Conservation (phyloP, 2,329 filamentous ascomycete species). For the Aureobasidium sp. region DNA sequence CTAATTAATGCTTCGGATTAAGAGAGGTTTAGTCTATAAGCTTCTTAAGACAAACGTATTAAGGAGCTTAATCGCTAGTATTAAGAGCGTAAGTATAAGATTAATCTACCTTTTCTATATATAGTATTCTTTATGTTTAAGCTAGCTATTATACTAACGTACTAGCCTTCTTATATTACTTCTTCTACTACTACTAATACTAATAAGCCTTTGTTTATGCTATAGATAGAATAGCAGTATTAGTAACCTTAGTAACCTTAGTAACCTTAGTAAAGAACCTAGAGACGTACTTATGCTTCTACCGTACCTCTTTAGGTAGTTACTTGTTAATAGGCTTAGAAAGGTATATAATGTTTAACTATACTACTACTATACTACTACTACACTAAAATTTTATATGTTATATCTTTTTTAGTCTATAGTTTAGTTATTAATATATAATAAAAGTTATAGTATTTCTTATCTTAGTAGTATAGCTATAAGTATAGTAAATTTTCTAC, state of each 20-base stretch:
- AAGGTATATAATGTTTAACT: not conserved
- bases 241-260: not conserved
- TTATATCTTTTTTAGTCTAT: too few species aligned
- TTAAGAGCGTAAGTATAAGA: not conserved
- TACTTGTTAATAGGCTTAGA: not conserved
- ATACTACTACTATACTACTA: not conserved
- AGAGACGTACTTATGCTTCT: not conserved
- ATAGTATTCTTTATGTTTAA: not conserved
- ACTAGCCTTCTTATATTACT: too few species aligned
- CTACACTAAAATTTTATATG: not conserved
- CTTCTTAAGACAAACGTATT: too few species aligned
- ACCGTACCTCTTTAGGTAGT: not conserved
- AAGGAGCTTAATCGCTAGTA: too few species aligned
- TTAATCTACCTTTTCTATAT: not conserved
- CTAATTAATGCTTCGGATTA: too few species aligned
- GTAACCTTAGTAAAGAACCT: not conserved
- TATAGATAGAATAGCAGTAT: not conserved
- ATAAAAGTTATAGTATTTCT: not conserved
- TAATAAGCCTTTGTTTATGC: not conserved
- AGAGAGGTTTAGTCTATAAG: too few species aligned
- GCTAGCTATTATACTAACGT: not conserved
- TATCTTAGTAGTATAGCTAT: not conserved
- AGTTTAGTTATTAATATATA: not conserved
- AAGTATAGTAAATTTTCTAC: not conserved
- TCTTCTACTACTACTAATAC: too few species aligned